Evolutionary conservation across 1,139 yeast species (phyloP).

Genomic region (Nakaseomyces sp.): DNA sequence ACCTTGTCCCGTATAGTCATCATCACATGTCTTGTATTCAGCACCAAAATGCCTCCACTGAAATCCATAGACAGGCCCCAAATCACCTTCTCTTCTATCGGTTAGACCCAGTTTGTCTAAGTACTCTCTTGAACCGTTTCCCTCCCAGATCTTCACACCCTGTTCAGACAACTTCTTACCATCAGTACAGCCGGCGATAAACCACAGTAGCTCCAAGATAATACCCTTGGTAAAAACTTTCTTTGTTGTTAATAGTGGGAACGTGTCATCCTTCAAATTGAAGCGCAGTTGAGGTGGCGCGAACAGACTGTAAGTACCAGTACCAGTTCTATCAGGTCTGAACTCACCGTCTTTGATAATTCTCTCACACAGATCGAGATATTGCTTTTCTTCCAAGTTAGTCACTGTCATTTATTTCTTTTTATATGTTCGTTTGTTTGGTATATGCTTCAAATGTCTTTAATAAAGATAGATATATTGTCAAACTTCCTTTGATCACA

Average conservation of each 20-base stretch:
- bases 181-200: slow-evolving; percentile 81
- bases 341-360: slow-evolving; percentile 80
- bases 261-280: slow-evolving; percentile 56
- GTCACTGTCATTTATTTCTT: slow-evolving; percentile 6
- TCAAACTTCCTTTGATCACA: too few species aligned
- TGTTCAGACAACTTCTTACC: slow-evolving; percentile 67
- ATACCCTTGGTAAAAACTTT: slow-evolving; percentile 86
- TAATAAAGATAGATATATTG: too few species aligned
- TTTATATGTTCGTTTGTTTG: too few species aligned
- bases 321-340: slow-evolving; percentile 94
- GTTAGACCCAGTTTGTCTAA: slow-evolving; percentile 74
- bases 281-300: slow-evolving; percentile 96
- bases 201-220: slow-evolving; percentile 86
- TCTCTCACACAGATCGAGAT: slow-evolving; percentile 67
- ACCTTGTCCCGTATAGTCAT: slow-evolving; percentile 82
- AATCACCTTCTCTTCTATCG: slow-evolving; percentile 81
- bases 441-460: too few species aligned
- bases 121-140: slow-evolving; percentile 93
- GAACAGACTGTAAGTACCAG: slow-evolving; percentile 83
- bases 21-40: slow-evolving; percentile 70
- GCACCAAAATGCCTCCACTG: slow-evolving; percentile 99
- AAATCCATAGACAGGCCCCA: slow-evolving; percentile 97
- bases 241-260: slow-evolving; percentile 89
- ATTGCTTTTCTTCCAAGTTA: slow-evolving; percentile 68
- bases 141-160: slow-evolving; percentile 97